Evolutionary conservation across 2,329 filamentous ascomycete genomes (phyloP).

Genomic region (Taxawa tesnikishii): DNA sequence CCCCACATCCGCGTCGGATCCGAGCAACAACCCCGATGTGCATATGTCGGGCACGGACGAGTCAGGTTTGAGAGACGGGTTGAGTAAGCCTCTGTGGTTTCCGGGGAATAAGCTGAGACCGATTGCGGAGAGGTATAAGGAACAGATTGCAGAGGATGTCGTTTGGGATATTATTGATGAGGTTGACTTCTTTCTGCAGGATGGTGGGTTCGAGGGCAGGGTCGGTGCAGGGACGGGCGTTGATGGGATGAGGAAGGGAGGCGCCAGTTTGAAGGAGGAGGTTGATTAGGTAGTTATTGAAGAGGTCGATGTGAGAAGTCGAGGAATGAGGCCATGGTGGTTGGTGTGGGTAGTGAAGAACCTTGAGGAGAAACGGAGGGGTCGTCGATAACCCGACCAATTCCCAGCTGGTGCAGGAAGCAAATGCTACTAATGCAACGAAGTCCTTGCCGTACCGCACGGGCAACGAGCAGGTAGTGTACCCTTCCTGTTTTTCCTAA

Average conservation of each 20-base stretch:
- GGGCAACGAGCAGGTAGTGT: too few relatives aligned
- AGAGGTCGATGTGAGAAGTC: background rate
- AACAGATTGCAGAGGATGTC: conserved; percentile 91
- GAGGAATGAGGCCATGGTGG: background rate
- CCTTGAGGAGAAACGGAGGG: too few relatives aligned
- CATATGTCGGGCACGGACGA: conserved; percentile 18
- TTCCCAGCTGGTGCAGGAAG: too few relatives aligned
- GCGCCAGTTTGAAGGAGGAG: conserved; percentile 10
- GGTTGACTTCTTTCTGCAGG: conserved; percentile 76
- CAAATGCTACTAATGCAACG: too few relatives aligned
- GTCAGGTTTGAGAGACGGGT: conserved; percentile 1
- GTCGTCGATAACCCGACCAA: too few relatives aligned
- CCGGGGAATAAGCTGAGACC: conserved; percentile 36
- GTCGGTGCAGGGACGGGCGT: conserved; percentile 13
- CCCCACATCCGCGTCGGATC: conserved; percentile 16
- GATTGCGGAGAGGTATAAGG: conserved; percentile 68
- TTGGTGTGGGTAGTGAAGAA: too few relatives aligned
- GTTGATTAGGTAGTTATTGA: conserved; percentile 7
- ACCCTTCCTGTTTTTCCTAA: too few relatives aligned
- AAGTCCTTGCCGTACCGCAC: too few relatives aligned
- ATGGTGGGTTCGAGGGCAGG: conserved; percentile 33
- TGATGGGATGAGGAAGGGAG: conserved; percentile 11
- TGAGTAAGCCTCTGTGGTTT: conserved; percentile 16
- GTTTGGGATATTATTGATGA: conserved; percentile 91
- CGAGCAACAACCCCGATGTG: conserved; percentile 13